These are phyloP conservation scores for Colletotrichum sp. DNA, from an alignment of 2,329 filamentous ascomycete genomes.

Conservation along the genomic window DNA sequence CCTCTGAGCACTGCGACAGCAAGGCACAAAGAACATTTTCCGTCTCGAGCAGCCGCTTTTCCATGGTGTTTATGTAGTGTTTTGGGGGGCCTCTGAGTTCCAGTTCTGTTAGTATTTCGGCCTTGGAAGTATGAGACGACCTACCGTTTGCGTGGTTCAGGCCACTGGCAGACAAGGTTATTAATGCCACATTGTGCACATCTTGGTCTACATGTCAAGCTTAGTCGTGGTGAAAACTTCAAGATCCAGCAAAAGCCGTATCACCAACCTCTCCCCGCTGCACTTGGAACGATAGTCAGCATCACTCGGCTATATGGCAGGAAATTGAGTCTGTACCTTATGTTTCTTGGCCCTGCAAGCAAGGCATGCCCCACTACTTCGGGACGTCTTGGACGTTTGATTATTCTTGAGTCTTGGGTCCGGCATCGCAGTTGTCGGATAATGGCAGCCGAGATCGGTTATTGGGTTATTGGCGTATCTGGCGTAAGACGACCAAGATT, in stretches of 20 bases:
- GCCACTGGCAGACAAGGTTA: slow-evolving; percentile 13
- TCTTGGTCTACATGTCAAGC: background rate
- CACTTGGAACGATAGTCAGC: background rate
- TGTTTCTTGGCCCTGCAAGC: slow-evolving; percentile 17
- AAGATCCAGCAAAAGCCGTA: background rate
- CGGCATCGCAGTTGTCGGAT: background rate
- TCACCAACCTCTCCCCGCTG: slow-evolving; percentile 8
- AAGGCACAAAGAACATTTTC: slow-evolving; percentile 4
- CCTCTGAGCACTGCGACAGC: background rate
- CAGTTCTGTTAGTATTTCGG: background rate
- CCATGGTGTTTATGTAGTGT: slow-evolving; percentile 8
- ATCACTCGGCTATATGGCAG: background rate
- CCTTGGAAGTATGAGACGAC: background rate
- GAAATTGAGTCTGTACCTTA: background rate
- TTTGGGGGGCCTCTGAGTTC: slow-evolving; percentile 15
- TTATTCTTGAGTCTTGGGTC: background rate
- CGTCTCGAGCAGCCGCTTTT: slow-evolving; percentile 10
- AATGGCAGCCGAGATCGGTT: background rate
- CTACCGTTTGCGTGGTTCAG: slow-evolving; percentile 17
- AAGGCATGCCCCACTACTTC: slow-evolving; percentile 11
- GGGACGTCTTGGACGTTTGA: background rate
- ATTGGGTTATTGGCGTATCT: background rate
- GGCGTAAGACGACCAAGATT: background rate
- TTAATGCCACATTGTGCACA: slow-evolving; percentile 19
- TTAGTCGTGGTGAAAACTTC: background rate